These are phyloP conservation scores for Gnetum montanum DNA, from an alignment of 75 land plant species.

Conservation along the genomic window DNA sequence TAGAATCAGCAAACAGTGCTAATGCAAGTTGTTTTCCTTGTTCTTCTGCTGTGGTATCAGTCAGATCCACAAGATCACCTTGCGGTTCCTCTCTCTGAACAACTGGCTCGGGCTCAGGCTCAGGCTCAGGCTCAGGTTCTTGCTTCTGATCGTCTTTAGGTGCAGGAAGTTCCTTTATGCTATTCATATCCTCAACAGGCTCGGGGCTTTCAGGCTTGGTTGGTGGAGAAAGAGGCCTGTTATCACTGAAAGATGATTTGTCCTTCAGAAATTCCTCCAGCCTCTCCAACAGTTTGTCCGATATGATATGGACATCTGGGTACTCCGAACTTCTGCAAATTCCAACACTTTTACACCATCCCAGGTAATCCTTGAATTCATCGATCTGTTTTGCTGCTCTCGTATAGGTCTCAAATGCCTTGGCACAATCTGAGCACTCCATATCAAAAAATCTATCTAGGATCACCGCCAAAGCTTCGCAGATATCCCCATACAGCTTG, in stretches of 20 bases:
- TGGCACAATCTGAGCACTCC: slow-evolving; percentile 61
- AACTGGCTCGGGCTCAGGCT: too few species aligned
- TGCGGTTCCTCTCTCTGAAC: slow-evolving; percentile 7
- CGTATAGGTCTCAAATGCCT: slow-evolving; percentile 61
- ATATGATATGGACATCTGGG: slow-evolving; percentile 57
- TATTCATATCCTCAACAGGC: slow-evolving; percentile 27
- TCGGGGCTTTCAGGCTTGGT: slow-evolving; percentile 6
- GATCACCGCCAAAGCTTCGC: slow-evolving; percentile 51
- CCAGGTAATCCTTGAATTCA: slow-evolving; percentile 53
- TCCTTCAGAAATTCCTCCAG: slow-evolving; percentile 69
- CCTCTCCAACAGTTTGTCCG: slow-evolving; percentile 62
- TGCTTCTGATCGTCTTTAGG: slow-evolving; percentile 18
- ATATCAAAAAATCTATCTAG: slow-evolving; percentile 81
- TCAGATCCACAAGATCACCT: slow-evolving; percentile 45
- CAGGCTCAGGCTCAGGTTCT: slow-evolving; percentile 3
- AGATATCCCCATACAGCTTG: slow-evolving; percentile 54
- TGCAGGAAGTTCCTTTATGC: slow-evolving; percentile 44
- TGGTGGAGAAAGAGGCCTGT: slow-evolving; percentile 41
- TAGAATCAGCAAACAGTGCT: slow-evolving; percentile 44
- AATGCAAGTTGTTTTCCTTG: slow-evolving; percentile 66
- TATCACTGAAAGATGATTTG: slow-evolving; percentile 19
- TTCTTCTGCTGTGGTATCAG: slow-evolving; percentile 50
- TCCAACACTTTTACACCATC: slow-evolving; percentile 70
- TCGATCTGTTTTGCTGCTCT: slow-evolving; percentile 70
- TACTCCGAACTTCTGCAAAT: slow-evolving; percentile 70